phyloP scores from a whole-genome alignment of 345 rosid genomes.

The Toxicodendron radicans region DNA sequence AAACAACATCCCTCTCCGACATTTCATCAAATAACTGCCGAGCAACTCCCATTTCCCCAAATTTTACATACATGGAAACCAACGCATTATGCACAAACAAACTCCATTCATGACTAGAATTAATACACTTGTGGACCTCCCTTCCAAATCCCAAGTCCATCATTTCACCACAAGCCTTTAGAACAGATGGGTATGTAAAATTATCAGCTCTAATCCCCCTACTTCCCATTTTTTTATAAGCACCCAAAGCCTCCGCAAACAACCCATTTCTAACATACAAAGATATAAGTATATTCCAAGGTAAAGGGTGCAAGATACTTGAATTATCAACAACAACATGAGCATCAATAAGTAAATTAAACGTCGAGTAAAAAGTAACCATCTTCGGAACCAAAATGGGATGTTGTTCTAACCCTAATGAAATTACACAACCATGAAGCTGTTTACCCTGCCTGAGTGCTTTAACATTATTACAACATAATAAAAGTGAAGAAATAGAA shows the following conservation, averaged over 20 bases:
- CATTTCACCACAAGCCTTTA: conserved; percentile 73
- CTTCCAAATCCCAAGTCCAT: conserved; percentile 52
- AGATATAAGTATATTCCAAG: conserved; percentile 75
- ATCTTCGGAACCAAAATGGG: conserved; percentile 62
- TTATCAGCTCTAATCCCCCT: conserved; percentile 63
- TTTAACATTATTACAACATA: conserved; percentile 41
- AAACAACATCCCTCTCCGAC: conserved; percentile 62
- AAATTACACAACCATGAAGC: conserved; percentile 51
- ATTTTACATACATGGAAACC: conserved; percentile 75
- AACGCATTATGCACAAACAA: conserved; percentile 73
- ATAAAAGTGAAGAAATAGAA: conserved; percentile 45
- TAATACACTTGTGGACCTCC: conserved; percentile 54
- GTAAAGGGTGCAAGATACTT: conserved; percentile 40
- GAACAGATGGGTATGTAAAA: conserved; percentile 76
- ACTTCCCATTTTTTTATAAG: conserved; percentile 53
- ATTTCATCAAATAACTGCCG: conserved; percentile 56
- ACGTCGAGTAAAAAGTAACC: conserved; percentile 53
- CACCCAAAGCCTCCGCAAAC: conserved; percentile 42
- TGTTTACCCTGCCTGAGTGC: conserved; percentile 45
- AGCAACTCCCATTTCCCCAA: conserved; percentile 49
- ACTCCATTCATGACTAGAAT: conserved; percentile 34
- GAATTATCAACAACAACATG: conserved; percentile 39
- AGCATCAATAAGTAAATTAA: conserved; percentile 46
- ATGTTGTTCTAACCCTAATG: conserved; percentile 53
- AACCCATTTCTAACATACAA: conserved; percentile 46